A percentile compares a stretch with the other conserved stretches of the same genome.
Evolutionary conservation across 148 eudicot species (phyloP).

Genomic region (Salicornia ramosissima): DNA sequence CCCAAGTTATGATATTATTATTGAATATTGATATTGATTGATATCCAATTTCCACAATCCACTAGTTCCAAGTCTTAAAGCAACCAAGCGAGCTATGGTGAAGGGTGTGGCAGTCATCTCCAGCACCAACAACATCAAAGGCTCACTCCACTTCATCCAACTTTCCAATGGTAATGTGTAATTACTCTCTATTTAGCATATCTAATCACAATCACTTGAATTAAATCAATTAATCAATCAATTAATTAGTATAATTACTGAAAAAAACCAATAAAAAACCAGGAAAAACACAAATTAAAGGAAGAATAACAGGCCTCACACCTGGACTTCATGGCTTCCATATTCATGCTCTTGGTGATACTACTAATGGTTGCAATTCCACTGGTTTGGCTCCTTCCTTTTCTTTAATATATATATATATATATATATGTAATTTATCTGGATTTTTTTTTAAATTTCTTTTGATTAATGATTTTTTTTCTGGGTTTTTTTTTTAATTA

Average conservation of each 20-base stretch:
- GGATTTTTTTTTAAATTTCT: not conserved
- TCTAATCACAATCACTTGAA: not conserved
- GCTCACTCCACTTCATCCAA: conserved; percentile 63
- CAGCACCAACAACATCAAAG: conserved; percentile 47
- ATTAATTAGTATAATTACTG: not conserved
- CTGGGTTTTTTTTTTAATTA: not conserved
- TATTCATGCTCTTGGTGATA: conserved; percentile 88
- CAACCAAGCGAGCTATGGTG: conserved; percentile 23
- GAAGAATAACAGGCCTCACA: conserved; percentile 56
- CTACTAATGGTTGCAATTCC: conserved; percentile 89
- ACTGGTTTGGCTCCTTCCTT: too few relatives aligned
- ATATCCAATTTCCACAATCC: too few relatives aligned
- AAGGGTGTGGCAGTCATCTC: conserved; percentile 82
- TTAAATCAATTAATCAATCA: not conserved
- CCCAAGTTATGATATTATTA: too few relatives aligned
- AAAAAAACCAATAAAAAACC: conserved; percentile 3
- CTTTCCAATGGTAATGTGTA: conserved; percentile 37
- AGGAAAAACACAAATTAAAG: conserved; percentile 59
- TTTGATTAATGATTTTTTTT: not conserved
- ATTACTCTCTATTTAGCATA: conserved; percentile 11
- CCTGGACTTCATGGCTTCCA: conserved; percentile 94
- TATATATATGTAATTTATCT: too few relatives aligned
- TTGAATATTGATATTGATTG: too few relatives aligned
- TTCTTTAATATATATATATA: too few relatives aligned
- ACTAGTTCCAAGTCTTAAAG: too few relatives aligned